phyloP scores from a whole-genome alignment of 2,329 filamentous ascomycete species.

The Chrysoporthe cubensis region DNA sequence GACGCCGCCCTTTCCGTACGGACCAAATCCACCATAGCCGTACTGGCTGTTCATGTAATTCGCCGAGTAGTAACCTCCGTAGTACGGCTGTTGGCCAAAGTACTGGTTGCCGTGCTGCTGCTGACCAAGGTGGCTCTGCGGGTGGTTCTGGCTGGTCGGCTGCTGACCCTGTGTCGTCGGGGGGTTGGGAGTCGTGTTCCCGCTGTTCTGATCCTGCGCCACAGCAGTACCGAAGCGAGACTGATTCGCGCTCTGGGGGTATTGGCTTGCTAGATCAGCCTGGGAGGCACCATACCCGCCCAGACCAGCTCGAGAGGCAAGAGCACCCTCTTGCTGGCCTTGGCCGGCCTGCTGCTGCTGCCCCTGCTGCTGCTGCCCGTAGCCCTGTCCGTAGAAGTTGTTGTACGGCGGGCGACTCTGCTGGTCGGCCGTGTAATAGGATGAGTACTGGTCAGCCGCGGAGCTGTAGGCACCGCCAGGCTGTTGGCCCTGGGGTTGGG shows the following conservation, averaged over 20 bases:
- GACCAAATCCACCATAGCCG: conserved; percentile 54
- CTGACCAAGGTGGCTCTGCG: conserved; percentile 45
- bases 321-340: conserved; percentile 63
- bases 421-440: conserved; percentile 81
- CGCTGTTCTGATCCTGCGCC: conserved; percentile 80
- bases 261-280: conserved; percentile 68
- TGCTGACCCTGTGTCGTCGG: conserved; percentile 55
- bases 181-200: conserved; percentile 89
- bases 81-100: conserved; percentile 62
- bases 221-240: conserved; percentile 62
- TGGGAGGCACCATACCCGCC: conserved; percentile 73
- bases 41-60: conserved; percentile 61
- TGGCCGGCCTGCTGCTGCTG: conserved; percentile 76
- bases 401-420: conserved; percentile 75
- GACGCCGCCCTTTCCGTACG: conserved; percentile 59
- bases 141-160: conserved; percentile 38
- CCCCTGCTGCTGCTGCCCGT: conserved; percentile 57
- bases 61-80: conserved; percentile 64
- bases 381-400: conserved; percentile 71
- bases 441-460: conserved; percentile 77
- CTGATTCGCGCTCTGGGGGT: conserved; percentile 73
- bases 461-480: conserved; percentile 72
- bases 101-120: conserved; percentile 46
- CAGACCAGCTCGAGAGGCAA: conserved; percentile 55
- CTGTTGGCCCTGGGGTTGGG: conserved; percentile 60